Evolutionary conservation across 208 protist genomes (phyloP), one percentile per base, ranked within the genome.

Genomic region (Perkinsela sp.): DNA sequence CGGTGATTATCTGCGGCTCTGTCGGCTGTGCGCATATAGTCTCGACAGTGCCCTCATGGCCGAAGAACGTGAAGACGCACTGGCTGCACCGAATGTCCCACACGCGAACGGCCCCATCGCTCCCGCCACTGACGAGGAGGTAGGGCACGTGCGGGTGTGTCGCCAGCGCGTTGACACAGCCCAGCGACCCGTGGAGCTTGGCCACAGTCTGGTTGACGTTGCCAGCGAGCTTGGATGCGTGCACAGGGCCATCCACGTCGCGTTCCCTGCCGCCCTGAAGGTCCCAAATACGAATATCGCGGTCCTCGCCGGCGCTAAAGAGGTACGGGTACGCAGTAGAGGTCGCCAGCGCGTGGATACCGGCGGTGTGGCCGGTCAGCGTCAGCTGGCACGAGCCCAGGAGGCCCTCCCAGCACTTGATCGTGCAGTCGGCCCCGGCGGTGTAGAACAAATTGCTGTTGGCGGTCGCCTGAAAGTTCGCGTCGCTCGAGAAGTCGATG

Each of bases 221-320:
- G 40, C 40, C 40, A 6, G 22, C 6, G 22, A 57, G 40, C 22
- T 57, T 57, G 40, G 40, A 57, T 22, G 40, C 40, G 6, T 22
- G 40, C 6, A 57, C 40, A 22, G 40, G 6, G 13, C 40, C 40
- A 22, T 57, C 40, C 13, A 22, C 6, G 13, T 57, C 40, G 6
- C 40, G 6, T 57, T 57, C 13, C 13, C 6, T 22, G 22, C 40
- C 22, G 1, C 76, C 75, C 74, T 98, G 95, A 13, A 99, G 80
- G 75, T 99, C 97, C 96, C 97, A 99, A 77, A 96, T 98, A 71
- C 95, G 93, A 22, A 99, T 82, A 32, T 84, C 82, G 76, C 98
- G 97, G 83, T 99, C 97, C 70, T 99, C 96, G 73, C 91, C 94
- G 28, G 79, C 86, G 30, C 86, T 97, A 76, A 99, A 99, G 71